Conservation (phyloP, 805 yeast species). For the Kregervanrija pseudodelftensis region DNA sequence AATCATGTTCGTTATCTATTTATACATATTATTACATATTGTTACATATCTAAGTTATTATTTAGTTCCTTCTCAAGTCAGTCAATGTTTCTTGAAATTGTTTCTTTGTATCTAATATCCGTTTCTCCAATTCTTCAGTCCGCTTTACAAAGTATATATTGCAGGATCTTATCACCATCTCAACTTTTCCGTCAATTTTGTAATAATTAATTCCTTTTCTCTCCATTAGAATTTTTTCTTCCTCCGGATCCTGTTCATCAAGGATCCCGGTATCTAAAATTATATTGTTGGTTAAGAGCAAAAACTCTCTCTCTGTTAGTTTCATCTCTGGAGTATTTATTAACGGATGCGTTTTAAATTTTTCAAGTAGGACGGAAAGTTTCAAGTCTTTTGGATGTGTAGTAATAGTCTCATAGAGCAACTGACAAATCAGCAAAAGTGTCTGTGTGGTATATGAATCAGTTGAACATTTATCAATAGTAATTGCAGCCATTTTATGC, state of each 20-base stretch:
- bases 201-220: constrained; percentile 1
- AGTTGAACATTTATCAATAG: constrained; percentile 13
- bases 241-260: no score
- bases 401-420: constrained; percentile 16
- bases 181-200: constrained; percentile 8
- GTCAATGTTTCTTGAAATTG: constrained; percentile 8
- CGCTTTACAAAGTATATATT: constrained; percentile 11
- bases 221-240: constrained; percentile 8
- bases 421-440: constrained; percentile 25
- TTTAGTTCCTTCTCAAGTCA: no score
- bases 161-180: constrained; percentile 18
- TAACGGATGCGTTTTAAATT: constrained; percentile 21
- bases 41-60: no score
- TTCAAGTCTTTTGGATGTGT: constrained; percentile 11
- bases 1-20: no score
- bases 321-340: constrained; percentile 11
- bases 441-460: constrained; percentile 22
- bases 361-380: constrained; percentile 9
- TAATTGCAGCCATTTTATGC: neutral
- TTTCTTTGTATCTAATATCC: constrained; percentile 9
- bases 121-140: constrained; percentile 16
- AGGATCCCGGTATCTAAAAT: constrained; percentile 4
- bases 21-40: no score
- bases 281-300: constrained; percentile 14
- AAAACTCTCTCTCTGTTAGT: constrained; percentile 13